Conservation (phyloP, 164 flowering plant species). For the Dillenia suffruticosa region DNA sequence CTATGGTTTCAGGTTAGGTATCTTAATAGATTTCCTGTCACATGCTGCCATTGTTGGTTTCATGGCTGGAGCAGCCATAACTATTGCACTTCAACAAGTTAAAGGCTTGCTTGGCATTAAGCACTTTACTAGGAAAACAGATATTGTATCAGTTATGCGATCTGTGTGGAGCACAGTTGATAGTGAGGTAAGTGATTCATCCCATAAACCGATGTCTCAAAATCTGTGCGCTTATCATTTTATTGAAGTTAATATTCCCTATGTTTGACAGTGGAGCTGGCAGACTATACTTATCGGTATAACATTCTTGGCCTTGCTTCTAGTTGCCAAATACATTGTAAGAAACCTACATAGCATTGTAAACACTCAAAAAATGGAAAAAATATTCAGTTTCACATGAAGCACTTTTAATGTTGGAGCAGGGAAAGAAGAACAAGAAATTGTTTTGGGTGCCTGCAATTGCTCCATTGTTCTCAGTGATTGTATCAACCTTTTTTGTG, state of each 20-base stretch:
- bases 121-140: slow-evolving; percentile 67
- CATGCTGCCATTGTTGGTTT: slow-evolving; percentile 98
- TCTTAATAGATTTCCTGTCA: slow-evolving; percentile 88
- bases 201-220: neutral
- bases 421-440: slow-evolving; percentile 89
- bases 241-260: neutral
- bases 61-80: slow-evolving; percentile 96
- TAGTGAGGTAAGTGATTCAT: slow-evolving; percentile 59
- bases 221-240: neutral
- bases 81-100: slow-evolving; percentile 95
- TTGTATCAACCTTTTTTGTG: slow-evolving; percentile 77
- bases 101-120: slow-evolving; percentile 88
- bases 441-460: slow-evolving; percentile 90
- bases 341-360: slow-evolving; percentile 18
- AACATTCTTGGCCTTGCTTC: slow-evolving; percentile 63
- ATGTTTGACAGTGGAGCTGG: slow-evolving; percentile 89
- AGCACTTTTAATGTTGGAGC: slow-evolving; percentile 4
- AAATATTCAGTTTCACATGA: neutral
- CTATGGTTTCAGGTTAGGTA: slow-evolving; percentile 60
- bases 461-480: slow-evolving; percentile 80
- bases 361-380: neutral
- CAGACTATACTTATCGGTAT: slow-evolving; percentile 77
- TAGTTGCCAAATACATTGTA: slow-evolving; percentile 68
- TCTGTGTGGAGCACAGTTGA: slow-evolving; percentile 57
- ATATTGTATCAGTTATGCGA: slow-evolving; percentile 65